Percentiles rank a stretch among this genome's conserved stretches.
phyloP scores from a whole-genome alignment of 768 basidiomycete species.

The Hypholoma fasciculare region DNA sequence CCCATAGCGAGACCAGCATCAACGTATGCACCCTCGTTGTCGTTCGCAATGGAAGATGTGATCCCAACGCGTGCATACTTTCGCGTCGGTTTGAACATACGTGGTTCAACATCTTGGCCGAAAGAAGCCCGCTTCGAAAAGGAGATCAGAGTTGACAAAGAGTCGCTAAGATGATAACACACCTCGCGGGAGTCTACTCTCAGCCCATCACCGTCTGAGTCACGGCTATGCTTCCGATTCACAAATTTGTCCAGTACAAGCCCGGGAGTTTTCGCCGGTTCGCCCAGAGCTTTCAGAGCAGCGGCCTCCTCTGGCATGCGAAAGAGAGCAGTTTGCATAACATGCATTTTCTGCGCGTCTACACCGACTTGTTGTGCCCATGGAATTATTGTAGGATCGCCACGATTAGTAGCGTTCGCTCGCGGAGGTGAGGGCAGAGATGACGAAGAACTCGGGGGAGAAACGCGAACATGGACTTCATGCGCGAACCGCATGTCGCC shows the following conservation, averaged over 20 bases:
- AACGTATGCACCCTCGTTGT: conserved; percentile 61
- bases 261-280: conserved; percentile 28
- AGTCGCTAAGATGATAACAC: conserved; percentile 17
- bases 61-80: conserved; percentile 79
- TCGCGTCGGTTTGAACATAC: conserved; percentile 69
- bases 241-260: conserved; percentile 35
- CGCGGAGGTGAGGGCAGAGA: conserved; percentile 35
- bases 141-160: not conserved
- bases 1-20: conserved; percentile 89
- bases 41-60: conserved; percentile 63
- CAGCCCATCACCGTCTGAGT: conserved; percentile 71
- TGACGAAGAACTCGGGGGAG: conserved; percentile 24
- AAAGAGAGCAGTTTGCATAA: conserved; percentile 92
- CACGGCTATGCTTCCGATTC: conserved; percentile 74
- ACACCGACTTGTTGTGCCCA: conserved; percentile 76
- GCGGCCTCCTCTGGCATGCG: conserved; percentile 74
- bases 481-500: conserved; percentile 48
- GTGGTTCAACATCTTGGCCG: conserved; percentile 68
- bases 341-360: conserved; percentile 87
- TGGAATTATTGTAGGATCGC: conserved; percentile 56
- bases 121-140: conserved; percentile 70
- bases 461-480: conserved; percentile 38
- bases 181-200: conserved; percentile 65
- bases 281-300: conserved; percentile 55
- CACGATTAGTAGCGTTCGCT: conserved; percentile 24